These are phyloP conservation scores for Naganishia randhawae DNA, from an alignment of 768 basidiomycete genomes.

Conservation along the genomic window DNA sequence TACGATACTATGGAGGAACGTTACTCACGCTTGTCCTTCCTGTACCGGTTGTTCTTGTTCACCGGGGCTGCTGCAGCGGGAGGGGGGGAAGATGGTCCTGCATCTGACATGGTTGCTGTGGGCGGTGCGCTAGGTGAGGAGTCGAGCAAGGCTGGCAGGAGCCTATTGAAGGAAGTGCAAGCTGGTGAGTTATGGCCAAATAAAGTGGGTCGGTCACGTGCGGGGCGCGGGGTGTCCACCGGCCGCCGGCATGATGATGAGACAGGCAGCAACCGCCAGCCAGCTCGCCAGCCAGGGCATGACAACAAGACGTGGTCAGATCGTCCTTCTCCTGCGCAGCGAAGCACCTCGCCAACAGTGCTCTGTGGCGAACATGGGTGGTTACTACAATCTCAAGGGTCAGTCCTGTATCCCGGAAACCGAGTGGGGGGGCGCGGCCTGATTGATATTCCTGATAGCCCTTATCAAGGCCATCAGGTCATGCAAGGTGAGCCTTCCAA, in stretches of 20 bases:
- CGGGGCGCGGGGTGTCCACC: no score
- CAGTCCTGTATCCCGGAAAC: constrained; percentile 9
- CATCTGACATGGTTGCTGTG: constrained; percentile 22
- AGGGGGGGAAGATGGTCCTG: constrained; percentile 17
- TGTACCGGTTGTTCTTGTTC: constrained; percentile 81
- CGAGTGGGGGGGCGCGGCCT: not conserved
- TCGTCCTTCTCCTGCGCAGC: no score
- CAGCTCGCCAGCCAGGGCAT: no score
- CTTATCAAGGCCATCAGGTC: constrained; percentile 96
- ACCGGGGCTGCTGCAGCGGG: constrained; percentile 42
- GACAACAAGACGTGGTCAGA: no score
- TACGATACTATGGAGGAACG: not conserved
- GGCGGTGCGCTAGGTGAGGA: not conserved
- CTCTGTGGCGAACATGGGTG: constrained; percentile 28
- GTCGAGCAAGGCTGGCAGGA: no score
- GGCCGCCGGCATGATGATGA: no score
- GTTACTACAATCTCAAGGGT: constrained; percentile 53
- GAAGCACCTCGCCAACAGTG: not conserved
- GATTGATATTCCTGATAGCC: constrained; percentile 55
- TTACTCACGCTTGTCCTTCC: constrained; percentile 88
- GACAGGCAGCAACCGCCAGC: no score
- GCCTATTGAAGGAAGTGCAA: no score
- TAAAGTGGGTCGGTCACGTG: no score
- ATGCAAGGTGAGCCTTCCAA: constrained; percentile 68
- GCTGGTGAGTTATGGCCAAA: no score